phyloP scores from a whole-genome alignment of 768 basidiomycete species.

The Sarcodon aspratus region DNA sequence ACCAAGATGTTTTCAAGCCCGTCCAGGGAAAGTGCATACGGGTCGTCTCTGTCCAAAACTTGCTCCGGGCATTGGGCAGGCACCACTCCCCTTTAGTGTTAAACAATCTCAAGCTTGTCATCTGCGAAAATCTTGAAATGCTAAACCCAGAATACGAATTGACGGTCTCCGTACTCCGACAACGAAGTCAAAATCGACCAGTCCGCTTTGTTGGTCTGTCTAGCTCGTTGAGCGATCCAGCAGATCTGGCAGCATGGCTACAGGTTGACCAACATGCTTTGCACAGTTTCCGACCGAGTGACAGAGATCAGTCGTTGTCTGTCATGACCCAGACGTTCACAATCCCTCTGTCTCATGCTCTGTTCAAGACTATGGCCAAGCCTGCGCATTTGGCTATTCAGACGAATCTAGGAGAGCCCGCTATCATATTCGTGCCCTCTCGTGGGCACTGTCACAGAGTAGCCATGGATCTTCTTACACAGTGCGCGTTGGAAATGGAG shows the following conservation, averaged over 20 bases:
- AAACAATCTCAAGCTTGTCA: slow-evolving; percentile 44
- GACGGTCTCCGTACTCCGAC: slow-evolving; percentile 58
- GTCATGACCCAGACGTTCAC: slow-evolving; percentile 69
- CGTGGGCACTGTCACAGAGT: slow-evolving; percentile 60
- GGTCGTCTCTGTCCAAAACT: slow-evolving; percentile 40
- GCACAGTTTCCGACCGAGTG: slow-evolving; percentile 70
- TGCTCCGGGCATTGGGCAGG: slow-evolving; percentile 31
- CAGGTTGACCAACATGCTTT: slow-evolving; percentile 49
- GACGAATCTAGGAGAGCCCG: slow-evolving; percentile 30
- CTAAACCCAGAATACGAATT: slow-evolving; percentile 78
- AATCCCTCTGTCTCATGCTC: slow-evolving; percentile 73
- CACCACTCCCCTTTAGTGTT: slow-evolving; percentile 10
- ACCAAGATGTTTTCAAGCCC: slow-evolving; percentile 20
- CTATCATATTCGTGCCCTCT: slow-evolving; percentile 86
- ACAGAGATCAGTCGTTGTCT: slow-evolving; percentile 71
- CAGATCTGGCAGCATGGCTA: slow-evolving; percentile 79
- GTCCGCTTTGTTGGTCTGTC: slow-evolving; percentile 73
- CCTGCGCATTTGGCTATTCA: slow-evolving; percentile 75
- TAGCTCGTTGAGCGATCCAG: slow-evolving; percentile 68
- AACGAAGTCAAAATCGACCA: slow-evolving; percentile 45
- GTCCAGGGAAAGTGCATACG: slow-evolving; percentile 36
- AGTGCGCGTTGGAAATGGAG: slow-evolving; percentile 68
- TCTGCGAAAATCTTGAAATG: slow-evolving; percentile 81
- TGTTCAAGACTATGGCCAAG: slow-evolving; percentile 89
- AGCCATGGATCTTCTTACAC: slow-evolving; percentile 79